Evolutionary conservation across 768 basidiomycete species (phyloP), one percentile per base, ranked within the genome.

Genomic region (Trametes cubensis): DNA sequence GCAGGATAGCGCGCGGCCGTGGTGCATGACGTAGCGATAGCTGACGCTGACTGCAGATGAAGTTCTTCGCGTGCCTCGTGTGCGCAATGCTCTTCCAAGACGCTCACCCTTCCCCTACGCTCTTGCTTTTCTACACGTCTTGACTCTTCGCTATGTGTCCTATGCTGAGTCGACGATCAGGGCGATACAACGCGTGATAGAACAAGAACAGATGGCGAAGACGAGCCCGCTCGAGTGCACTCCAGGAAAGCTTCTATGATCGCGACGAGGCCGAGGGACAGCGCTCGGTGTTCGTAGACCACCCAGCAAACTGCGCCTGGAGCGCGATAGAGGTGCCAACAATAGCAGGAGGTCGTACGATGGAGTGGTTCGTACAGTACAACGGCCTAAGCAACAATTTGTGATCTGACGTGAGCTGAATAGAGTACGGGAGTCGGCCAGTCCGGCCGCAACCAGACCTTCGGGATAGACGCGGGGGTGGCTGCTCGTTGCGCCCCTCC

Each of bases 371-470:
- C n/a, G 54, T 40, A 21, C 28, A 34, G 55, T 56, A n/a, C 20
- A 47, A 6, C 26, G 48, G 8, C 25, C 4, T 14, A 45, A n/a
- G 46, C 55, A 20, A 20, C 30, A 23, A 34, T 17, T 56, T 18
- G 55, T 47, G 55, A 56, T 56, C 39, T 55, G 55, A 42, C 45
- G n/a, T 46, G 38, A 34, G 34, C n/a, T 46, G 44, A 28, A 38
- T 8, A n/a, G 15, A 23, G 49, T 17, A 8, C 21, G 25, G 34
- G 52, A 3, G 30, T 41, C 51, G 51, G 51, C 58, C 15, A 25
- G 59, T 18, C 51, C 30, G 59, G 59, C 44, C 44, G 54, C 46
- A n/a, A 61, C 54, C 48, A 61, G 60, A 47, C 60, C 48, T 50
- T 49, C 47, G 47, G 47, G 20, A 44, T 42, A 34, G 34, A 34